Evolutionary conservation across 805 yeast species (phyloP), one percentile per base, ranked within the genome.

Genomic region (Pachysolen tannophilus): DNA sequence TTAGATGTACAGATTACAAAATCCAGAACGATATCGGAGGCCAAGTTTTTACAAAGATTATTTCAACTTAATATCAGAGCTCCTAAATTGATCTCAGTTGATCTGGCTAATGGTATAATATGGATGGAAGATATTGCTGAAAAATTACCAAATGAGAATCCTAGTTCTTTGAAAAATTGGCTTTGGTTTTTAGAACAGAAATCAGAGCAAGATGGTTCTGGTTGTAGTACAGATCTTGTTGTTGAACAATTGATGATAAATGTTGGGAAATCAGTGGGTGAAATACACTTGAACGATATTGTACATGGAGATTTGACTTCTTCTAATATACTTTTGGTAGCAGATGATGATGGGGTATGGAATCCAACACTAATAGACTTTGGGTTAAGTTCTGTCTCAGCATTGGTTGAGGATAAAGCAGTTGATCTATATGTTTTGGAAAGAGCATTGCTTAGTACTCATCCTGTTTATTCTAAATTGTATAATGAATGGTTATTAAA

Each of bases 341-440:
- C 39, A 10, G 38, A 20, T 30, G 37, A 20, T 30, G 39, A 9
- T 33, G 35, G 3, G 32, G 58, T 8, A 56, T 34, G 25, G n/a
- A 46, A 42, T 6, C 86, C 94, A 0, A 72, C 64, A 23, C 56
- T 92, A 44, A 92, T 92, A 36, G 98, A 92, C 52, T 92, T 92
- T 60, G 98, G 98, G 0, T 65, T 92, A 14, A 82, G 94, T 2
- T 75, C 87, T 9, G 77, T 77, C 38, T 76, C 94, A 1, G 67
- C 69, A 1, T 53, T 86, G 42, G 71, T 82, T 0, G 98, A 92
- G 48, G 97, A 90, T 50, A 87, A 85, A 56, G 97, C 97, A 3
- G 98, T 92, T n/a, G 98, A 92, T 55, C 56, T 92, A 40, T 92
- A 92, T 48, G 97, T 92, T 8, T 59, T 92, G 41, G 98, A 92